Base-by-base conservation (phyloP, 2,329 filamentous ascomycete species). In the Aspergillus sp. region DNA sequence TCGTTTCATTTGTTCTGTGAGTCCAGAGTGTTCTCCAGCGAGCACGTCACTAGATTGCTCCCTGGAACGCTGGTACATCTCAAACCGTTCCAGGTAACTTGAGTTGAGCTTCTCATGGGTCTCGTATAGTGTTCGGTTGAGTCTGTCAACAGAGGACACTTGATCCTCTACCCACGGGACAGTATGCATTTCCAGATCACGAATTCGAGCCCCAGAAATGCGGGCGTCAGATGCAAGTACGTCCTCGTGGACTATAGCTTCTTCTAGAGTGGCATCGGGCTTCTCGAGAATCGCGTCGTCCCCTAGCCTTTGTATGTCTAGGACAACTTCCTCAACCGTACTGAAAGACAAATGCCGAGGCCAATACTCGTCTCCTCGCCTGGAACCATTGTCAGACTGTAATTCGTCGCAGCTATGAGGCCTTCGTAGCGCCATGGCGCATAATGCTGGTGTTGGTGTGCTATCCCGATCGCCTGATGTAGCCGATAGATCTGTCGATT, bases 1-100 rank as follows among this genome's bases (percentile, higher is more conserved):
- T 65, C 95, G 91, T 74, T 90, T 90, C 63, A 93, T 82, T 17
- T 85, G 84, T 72, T 95, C 91, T 4, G 85, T 86, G 43, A 96
- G 80, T 56, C 85, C 83, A 23, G 84, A 83, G 46, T 89, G 86
- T 76, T 96, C 91, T 52, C 89, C 86, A 0, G 84, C 83, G 9
- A 97, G 78, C 17, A 92, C 79, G 61, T 91, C 89, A 38, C 89
- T 85, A 1, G 89, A 89, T 61, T 84, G 84, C 60, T 90, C 84
- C 64, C 88, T 86, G 17, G 93, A 82, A 17, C 83, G 83, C 66
- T 90, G 86, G 68, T 91, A 92, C 17, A 86, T 85, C 48, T 92
- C 87, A n/a, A 87, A 81, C 22, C 90, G 85, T 56, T 90, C 87
- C 45, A 88, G 83, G 73, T 93, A 93, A 3, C 92, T 77, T 0